Conservation (phyloP, 106 monocot genomes). For the Platanthera zijinensis region DNA sequence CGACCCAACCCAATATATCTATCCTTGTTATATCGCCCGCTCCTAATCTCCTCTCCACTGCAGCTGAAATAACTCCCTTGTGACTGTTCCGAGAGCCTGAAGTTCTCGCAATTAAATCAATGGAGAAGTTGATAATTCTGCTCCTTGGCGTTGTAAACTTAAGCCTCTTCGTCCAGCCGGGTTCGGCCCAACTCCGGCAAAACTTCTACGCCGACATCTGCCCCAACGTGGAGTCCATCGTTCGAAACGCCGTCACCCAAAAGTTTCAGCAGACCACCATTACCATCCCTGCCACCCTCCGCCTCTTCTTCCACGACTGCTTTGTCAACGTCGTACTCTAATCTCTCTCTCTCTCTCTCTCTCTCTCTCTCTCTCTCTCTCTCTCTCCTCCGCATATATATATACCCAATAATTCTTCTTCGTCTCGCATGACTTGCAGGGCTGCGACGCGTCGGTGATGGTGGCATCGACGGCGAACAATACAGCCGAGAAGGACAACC, state of each 20-base stretch:
- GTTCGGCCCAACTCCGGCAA: slow-evolving; percentile 25
- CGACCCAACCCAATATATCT: too few species aligned
- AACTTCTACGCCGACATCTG: slow-evolving; percentile 48
- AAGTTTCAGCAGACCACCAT: slow-evolving; percentile 33
- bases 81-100: too few species aligned
- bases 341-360: background rate
- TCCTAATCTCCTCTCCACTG: too few species aligned
- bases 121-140: background rate
- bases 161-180: slow-evolving; percentile 3
- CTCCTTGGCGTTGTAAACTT: background rate
- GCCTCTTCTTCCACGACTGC: slow-evolving; percentile 68
- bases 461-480: slow-evolving; percentile 24
- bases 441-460: slow-evolving; percentile 54
- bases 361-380: background rate
- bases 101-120: too few species aligned
- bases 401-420: background rate
- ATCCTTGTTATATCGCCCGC: too few species aligned
- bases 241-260: slow-evolving; percentile 16
- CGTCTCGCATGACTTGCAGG: slow-evolving; percentile 10
- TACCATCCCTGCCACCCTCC: slow-evolving; percentile 46
- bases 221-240: slow-evolving; percentile 52
- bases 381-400: background rate
- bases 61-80: too few species aligned
- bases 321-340: slow-evolving; percentile 15
- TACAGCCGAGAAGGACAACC: slow-evolving; percentile 38